Evolutionary conservation across 371 early-diverging fungal genomes (phyloP).

Genomic region (Rhizopus arrhizus): DNA sequence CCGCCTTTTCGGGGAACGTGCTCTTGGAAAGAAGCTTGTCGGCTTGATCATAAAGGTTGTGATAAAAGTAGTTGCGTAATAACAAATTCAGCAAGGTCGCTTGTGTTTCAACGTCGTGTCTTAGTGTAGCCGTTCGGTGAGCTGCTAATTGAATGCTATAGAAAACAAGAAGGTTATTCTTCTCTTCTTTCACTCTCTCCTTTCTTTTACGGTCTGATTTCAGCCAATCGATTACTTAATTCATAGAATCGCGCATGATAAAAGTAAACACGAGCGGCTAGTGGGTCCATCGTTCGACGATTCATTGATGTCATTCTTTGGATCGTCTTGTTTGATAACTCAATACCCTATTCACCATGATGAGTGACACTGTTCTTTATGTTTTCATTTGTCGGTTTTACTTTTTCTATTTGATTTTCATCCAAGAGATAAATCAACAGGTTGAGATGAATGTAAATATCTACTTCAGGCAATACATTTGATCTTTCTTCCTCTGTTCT

Average conservation of each 20-base stretch:
- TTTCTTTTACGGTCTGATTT: slow-evolving; percentile 79
- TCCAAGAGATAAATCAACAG: slow-evolving; percentile 84
- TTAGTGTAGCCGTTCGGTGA: slow-evolving; percentile 87
- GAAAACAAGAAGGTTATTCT: slow-evolving; percentile 38
- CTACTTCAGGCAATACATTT: slow-evolving; percentile 82
- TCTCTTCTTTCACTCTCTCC: slow-evolving; percentile 87
- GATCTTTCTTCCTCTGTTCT: slow-evolving; percentile 27
- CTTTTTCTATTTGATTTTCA: slow-evolving; percentile 70
- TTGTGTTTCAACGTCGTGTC: slow-evolving; percentile 83
- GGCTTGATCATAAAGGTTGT: slow-evolving; percentile 94
- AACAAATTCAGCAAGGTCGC: slow-evolving; percentile 92
- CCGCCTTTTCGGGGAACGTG: slow-evolving; percentile 87
- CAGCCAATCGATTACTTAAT: slow-evolving; percentile 66
- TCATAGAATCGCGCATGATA: slow-evolving; percentile 92
- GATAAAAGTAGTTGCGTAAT: slow-evolving; percentile 87
- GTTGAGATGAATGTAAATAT: slow-evolving; percentile 81
- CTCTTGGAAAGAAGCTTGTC: slow-evolving; percentile 93
- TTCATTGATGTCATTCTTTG: slow-evolving; percentile 67
- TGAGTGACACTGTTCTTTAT: slow-evolving; percentile 51
- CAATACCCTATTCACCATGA: slow-evolving; percentile 82
- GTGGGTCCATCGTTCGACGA: slow-evolving; percentile 87
- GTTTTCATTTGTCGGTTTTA: slow-evolving; percentile 18
- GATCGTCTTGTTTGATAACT: slow-evolving; percentile 67
- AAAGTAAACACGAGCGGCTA: slow-evolving; percentile 90
- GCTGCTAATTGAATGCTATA: slow-evolving; percentile 77